phyloP scores from a whole-genome alignment of 2,329 filamentous ascomycete genomes.

The Stagonosporopsis cucurbitacearum region DNA sequence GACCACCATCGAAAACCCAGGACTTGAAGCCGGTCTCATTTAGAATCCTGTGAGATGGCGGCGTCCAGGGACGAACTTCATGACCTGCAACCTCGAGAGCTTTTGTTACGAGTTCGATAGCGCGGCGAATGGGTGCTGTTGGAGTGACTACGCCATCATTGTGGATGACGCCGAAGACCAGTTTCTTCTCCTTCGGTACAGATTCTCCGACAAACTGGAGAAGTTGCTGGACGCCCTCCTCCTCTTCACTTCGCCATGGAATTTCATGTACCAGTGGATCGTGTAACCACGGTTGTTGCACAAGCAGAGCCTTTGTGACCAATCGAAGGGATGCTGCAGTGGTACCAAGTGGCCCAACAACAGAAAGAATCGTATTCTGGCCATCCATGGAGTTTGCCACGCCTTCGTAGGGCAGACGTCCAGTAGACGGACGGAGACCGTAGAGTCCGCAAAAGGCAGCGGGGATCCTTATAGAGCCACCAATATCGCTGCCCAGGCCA shows the following conservation, averaged over 20 bases:
- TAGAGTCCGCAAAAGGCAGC: slow-evolving; percentile 65
- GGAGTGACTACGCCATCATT: slow-evolving; percentile 47
- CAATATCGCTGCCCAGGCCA: slow-evolving; percentile 65
- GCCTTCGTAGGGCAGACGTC: slow-evolving; percentile 55
- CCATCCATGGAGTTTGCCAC: slow-evolving; percentile 69
- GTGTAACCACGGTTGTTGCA: slow-evolving; percentile 67
- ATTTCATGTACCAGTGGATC: slow-evolving; percentile 71
- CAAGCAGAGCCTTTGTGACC: slow-evolving; percentile 63
- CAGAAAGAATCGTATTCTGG: slow-evolving; percentile 67
- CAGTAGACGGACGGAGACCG: slow-evolving; percentile 59
- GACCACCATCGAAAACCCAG: slow-evolving; percentile 44
- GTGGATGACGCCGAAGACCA: slow-evolving; percentile 43
- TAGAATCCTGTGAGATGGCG: slow-evolving; percentile 33
- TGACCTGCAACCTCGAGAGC: slow-evolving; percentile 38
- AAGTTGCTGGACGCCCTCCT: slow-evolving; percentile 45
- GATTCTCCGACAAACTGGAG: slow-evolving; percentile 21
- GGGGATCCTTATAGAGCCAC: slow-evolving; percentile 64
- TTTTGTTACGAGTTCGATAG: slow-evolving; percentile 36
- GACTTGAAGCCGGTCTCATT: slow-evolving; percentile 30
- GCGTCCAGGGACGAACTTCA: slow-evolving; percentile 36
- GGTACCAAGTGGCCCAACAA: slow-evolving; percentile 68
- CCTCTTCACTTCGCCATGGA: slow-evolving; percentile 64
- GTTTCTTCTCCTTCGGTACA: slow-evolving; percentile 16
- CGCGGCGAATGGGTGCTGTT: slow-evolving; percentile 45
- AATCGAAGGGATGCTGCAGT: slow-evolving; percentile 63